A percentile compares a stretch with the other conserved stretches of the same genome.
Conservation (phyloP, 2,329 filamentous ascomycete species). For the Lachnellula arida region DNA sequence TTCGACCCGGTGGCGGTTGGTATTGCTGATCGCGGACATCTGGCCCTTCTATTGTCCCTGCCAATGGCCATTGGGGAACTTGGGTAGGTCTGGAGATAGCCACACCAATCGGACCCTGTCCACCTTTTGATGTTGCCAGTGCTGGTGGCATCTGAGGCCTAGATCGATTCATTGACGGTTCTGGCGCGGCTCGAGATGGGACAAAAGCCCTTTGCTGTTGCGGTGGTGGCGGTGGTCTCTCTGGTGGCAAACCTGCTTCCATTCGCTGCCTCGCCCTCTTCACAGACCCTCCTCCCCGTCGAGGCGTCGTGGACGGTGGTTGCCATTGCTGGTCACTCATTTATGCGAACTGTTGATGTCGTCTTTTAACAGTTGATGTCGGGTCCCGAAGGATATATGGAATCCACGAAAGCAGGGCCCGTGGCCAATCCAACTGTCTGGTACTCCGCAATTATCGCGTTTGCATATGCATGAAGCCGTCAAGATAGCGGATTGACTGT, state of each 20-base stretch:
- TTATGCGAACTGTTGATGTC: slow-evolving; percentile 7
- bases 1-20: slow-evolving; percentile 46
- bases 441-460: slow-evolving; percentile 21
- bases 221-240: slow-evolving; percentile 21
- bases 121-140: slow-evolving; percentile 15
- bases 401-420: slow-evolving; percentile 10
- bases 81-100: slow-evolving; percentile 47
- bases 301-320: slow-evolving; percentile 12
- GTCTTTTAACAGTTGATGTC: neutral
- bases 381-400: slow-evolving; percentile 11
- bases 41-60: slow-evolving; percentile 22
- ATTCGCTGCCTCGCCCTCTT: slow-evolving; percentile 51
- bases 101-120: slow-evolving; percentile 25
- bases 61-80: slow-evolving; percentile 52
- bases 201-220: slow-evolving; percentile 19
- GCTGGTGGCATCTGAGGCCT: slow-evolving; percentile 23
- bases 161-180: slow-evolving; percentile 16
- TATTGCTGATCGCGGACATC: slow-evolving; percentile 36
- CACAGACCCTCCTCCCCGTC: slow-evolving; percentile 42
- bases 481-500: slow-evolving; percentile 11
- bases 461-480: slow-evolving; percentile 32
- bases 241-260: slow-evolving; percentile 37
- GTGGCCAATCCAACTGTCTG: slow-evolving; percentile 20
- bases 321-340: slow-evolving; percentile 30
- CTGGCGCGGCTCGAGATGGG: slow-evolving; percentile 12